Percentiles rank a stretch among this genome's conserved stretches.
Evolutionary conservation across 148 eudicot genomes (phyloP).

Genomic region (Spergularia bocconei): DNA sequence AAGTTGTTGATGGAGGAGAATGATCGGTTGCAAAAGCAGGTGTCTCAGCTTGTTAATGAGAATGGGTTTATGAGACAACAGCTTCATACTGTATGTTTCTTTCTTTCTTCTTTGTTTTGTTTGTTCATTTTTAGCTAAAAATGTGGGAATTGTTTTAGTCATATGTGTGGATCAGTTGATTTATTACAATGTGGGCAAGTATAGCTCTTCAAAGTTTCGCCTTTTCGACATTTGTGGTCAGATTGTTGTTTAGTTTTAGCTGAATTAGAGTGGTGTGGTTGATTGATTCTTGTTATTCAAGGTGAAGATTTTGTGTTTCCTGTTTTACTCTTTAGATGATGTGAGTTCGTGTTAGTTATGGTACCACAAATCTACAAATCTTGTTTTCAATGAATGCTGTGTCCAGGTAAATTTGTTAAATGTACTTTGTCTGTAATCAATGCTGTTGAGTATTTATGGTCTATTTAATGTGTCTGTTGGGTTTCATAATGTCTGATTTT

Average conservation of each 20-base stretch:
- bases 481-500: neutral
- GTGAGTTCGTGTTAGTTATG: neutral
- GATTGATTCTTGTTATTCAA: neutral
- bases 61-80: conserved; percentile 96
- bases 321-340: neutral
- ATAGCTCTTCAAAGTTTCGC: neutral
- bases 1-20: conserved; percentile 96
- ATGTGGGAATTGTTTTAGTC: neutral
- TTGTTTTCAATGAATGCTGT: neutral
- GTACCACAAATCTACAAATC: neutral
- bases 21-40: conserved; percentile 93
- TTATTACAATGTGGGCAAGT: neutral
- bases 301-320: neutral
- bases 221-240: neutral
- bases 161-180: conserved; percentile 14
- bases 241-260: neutral
- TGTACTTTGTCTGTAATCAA: conserved; percentile 14
- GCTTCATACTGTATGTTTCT: conserved; percentile 61
- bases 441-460: conserved; percentile 16
- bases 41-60: conserved; percentile 86
- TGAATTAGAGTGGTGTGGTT: neutral
- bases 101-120: neutral
- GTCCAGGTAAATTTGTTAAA: conserved; percentile 8
- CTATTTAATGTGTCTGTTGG: conserved; percentile 15
- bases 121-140: neutral